Evolutionary conservation across 1,284 basidiomycete species (phyloP), one percentile per base, ranked within the genome.

Genomic region (Trametes hirsuta): DNA sequence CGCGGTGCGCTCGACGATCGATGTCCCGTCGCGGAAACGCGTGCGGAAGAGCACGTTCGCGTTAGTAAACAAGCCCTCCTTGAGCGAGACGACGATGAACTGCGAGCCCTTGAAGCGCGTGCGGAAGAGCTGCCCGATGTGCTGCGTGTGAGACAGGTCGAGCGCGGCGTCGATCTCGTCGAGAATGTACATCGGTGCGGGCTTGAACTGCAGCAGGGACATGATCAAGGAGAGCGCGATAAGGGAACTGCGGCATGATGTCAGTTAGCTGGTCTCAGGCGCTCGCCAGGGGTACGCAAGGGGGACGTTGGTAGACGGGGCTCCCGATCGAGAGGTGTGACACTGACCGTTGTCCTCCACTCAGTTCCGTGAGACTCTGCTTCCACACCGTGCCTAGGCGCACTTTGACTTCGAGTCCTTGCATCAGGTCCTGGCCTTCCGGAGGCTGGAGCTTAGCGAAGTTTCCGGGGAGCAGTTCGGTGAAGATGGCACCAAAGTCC

Each of bases 101-200:
- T 98, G 97, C 18, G 91, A 92, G 47, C 97, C 97, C 75, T 94
- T 94, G 84, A 99, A 99, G n/a, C 97, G 87, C 47, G 90, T 97
- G 49, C 92, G 85, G 85, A 98, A 98, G 15, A 98, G 85, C 69
- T 96, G 94, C 24, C 97, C 97, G 63, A 99, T 98, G 75, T 98
- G 94, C 71, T 97, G 91, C 8, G 97, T 98, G 71, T 98, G 96
- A 48, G 94, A 95, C 22, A 98, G 79, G 77, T 99, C 97, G 46
- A 98, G 85, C 5, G 96, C 96, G 0, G 96, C 95, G 76, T 98
- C 95, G 68, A 99, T 97, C 78, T 99, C 97, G 77, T 99, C 97
- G 22, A 99, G 84, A 71, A 99, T 98, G 76, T 99, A 98, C 94
- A 99, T 97, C 0, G 95, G 97, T n/a, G 97, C 96, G 2, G 97